Evolutionary conservation across 139 green algal species (phyloP).

Genomic region (Auxenochlorella pyrenoidosa): DNA sequence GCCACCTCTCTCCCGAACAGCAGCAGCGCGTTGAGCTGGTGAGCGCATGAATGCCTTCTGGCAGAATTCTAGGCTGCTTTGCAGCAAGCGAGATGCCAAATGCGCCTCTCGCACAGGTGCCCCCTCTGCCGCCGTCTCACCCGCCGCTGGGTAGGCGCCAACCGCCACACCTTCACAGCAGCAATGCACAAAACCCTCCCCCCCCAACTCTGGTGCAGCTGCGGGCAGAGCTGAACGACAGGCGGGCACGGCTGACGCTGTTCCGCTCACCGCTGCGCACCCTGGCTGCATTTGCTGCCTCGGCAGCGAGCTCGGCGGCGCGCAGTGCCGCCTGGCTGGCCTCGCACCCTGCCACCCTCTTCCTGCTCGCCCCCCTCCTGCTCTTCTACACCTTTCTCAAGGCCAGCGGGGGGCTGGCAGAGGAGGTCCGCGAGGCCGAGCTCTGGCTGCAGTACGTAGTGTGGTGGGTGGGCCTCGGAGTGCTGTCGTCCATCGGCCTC

Average conservation of each 20-base stretch:
- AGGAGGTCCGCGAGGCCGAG: constrained; percentile 51
- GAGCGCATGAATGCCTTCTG: not conserved
- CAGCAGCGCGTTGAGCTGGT: constrained; percentile 14
- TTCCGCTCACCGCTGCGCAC: constrained; percentile 62
- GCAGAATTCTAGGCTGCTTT: not conserved
- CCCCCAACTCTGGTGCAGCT: not conserved
- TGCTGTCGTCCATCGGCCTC: constrained; percentile 92
- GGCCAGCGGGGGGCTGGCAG: constrained; percentile 20
- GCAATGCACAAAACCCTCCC: too few relatives aligned
- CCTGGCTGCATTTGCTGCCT: constrained; percentile 62
- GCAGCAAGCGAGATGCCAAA: not conserved
- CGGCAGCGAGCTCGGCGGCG: constrained; percentile 23
- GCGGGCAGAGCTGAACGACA: constrained; percentile 12
- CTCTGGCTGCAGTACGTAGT: constrained; percentile 68
- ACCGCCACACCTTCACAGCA: not conserved
- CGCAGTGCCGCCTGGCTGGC: constrained; percentile 60
- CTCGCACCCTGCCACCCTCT: constrained; percentile 73
- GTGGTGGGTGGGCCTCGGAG: constrained; percentile 90
- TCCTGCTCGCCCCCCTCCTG: constrained; percentile 66
- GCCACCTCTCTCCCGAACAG: not conserved
- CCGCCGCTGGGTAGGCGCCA: not conserved
- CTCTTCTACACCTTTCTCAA: constrained; percentile 60
- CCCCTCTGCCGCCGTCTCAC: not conserved
- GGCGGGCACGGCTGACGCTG: constrained; percentile 59
- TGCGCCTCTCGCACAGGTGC: not conserved